phyloP scores from a whole-genome alignment of 2,329 filamentous ascomycete genomes.

The Fusarium clavum region DNA sequence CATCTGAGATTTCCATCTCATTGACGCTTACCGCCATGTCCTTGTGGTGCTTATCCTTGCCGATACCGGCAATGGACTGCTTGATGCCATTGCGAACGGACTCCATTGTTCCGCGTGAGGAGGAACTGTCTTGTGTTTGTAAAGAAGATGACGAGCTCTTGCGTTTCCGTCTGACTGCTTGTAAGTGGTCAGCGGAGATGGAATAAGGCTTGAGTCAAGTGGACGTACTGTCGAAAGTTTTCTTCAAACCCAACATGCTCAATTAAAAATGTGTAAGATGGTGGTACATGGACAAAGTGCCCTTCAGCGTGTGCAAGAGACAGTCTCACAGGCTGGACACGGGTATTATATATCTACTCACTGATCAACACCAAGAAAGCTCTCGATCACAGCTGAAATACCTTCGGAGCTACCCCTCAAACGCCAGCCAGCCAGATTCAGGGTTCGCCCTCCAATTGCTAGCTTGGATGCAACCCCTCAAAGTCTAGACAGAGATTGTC shows the following conservation, averaged over 20 bases:
- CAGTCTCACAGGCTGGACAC: background rate
- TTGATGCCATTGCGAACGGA: slow-evolving; percentile 26
- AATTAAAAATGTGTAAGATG: background rate
- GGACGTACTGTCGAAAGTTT: slow-evolving; percentile 34
- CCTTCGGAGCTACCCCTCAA: slow-evolving; percentile 17
- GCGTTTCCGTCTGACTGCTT: slow-evolving; percentile 36
- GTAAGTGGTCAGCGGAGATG: background rate
- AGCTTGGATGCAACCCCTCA: background rate
- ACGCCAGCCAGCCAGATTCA: background rate
- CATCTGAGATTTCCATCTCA: slow-evolving; percentile 20
- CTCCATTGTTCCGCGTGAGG: slow-evolving; percentile 31
- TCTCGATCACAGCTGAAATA: background rate
- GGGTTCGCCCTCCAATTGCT: background rate
- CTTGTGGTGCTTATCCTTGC: slow-evolving; percentile 16
- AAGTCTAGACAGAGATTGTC: background rate
- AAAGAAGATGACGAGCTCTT: slow-evolving; percentile 35
- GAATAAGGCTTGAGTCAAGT: background rate
- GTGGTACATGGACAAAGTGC: slow-evolving; percentile 1
- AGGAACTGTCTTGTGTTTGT: slow-evolving; percentile 10
- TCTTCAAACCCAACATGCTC: slow-evolving; percentile 40
- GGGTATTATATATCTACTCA: slow-evolving; percentile 17
- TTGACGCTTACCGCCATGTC: slow-evolving; percentile 11
- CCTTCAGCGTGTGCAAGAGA: background rate
- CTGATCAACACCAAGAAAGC: background rate
- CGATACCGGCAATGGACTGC: slow-evolving; percentile 16